Percentiles rank a stretch among this genome's conserved stretches.
phyloP scores from a whole-genome alignment of 176 grass and related monocot genomes.

The Oryza meridionalis region DNA sequence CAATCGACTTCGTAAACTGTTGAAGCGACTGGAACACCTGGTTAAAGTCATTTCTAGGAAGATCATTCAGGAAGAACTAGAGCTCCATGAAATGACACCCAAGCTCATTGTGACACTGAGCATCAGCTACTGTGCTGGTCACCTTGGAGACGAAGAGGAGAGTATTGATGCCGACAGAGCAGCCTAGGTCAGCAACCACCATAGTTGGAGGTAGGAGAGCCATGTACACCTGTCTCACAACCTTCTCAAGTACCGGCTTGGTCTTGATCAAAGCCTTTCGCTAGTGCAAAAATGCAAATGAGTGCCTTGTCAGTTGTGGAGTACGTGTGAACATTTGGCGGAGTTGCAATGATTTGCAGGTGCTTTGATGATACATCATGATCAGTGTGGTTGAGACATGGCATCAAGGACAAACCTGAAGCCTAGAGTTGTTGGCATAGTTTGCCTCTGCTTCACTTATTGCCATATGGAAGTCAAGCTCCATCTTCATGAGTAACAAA shows the following conservation, averaged over 20 bases:
- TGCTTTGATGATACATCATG: background rate
- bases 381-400: background rate
- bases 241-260: slow-evolving; percentile 20
- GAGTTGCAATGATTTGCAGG: background rate
- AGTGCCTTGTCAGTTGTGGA: background rate
- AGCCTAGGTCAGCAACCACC: slow-evolving; percentile 48
- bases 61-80: slow-evolving; percentile 63
- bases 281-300: slow-evolving; percentile 12
- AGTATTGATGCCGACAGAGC: slow-evolving; percentile 40
- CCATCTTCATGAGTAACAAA: background rate
- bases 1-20: background rate
- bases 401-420: background rate
- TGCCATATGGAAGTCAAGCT: background rate
- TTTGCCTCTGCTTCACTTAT: background rate
- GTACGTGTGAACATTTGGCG: background rate
- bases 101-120: background rate
- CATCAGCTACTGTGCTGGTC: background rate
- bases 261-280: slow-evolving; percentile 38
- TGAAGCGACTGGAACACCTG: slow-evolving; percentile 24
- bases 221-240: slow-evolving; percentile 2
- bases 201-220: slow-evolving; percentile 15
- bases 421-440: background rate
- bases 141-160: slow-evolving; percentile 34
- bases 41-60: slow-evolving; percentile 56
- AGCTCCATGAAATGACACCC: slow-evolving; percentile 15